Percentiles rank a stretch among this genome's conserved stretches.
These are phyloP conservation scores for Rhodomyrtus psidioides DNA, from an alignment of 441 rosid species.

Conservation along the genomic window DNA sequence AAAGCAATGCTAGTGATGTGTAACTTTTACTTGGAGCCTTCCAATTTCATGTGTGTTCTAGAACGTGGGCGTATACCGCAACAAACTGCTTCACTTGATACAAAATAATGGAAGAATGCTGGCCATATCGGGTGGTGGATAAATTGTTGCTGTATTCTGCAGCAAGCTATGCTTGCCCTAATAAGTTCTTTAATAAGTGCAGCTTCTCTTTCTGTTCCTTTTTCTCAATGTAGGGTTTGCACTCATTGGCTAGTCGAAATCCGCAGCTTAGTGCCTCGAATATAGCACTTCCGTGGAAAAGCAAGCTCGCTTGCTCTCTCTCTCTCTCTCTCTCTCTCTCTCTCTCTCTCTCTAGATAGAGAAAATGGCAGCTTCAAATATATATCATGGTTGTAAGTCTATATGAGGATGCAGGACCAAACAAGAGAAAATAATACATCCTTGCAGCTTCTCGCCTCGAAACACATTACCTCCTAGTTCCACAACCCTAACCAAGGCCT, in stretches of 20 bases:
- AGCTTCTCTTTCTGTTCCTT: not conserved
- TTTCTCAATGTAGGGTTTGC: not conserved
- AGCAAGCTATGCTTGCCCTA: not conserved
- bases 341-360: not conserved
- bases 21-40: not conserved
- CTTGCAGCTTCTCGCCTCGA: not conserved
- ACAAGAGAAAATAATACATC: not conserved
- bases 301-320: no score
- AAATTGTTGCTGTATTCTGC: not conserved
- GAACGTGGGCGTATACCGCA: not conserved
- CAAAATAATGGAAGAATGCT: not conserved
- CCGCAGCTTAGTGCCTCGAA: not conserved
- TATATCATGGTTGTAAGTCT: not conserved
- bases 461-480: not conserved
- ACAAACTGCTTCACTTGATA: not conserved
- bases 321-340: not conserved
- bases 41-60: not conserved
- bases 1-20: not conserved
- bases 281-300: not conserved
- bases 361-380: not conserved
- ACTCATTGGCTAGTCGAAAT: not conserved
- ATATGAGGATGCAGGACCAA: not conserved
- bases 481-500: not conserved
- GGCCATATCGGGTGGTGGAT: not conserved
- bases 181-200: not conserved